Base-by-base conservation (phyloP, 192 early-diverging fungal species). In the Coemansia sp. region DNA sequence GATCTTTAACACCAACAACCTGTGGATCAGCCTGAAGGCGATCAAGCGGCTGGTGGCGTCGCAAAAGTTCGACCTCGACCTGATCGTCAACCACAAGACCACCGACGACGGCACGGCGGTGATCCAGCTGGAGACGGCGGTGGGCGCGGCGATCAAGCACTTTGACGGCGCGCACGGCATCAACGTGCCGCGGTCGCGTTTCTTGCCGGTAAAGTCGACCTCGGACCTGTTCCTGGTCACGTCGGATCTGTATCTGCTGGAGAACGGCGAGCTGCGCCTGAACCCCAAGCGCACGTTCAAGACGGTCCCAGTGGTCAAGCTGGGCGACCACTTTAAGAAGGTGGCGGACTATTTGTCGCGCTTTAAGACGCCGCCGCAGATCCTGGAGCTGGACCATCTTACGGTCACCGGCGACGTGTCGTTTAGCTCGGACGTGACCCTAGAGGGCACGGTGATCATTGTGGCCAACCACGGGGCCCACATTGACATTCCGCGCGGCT, bases 251-350 rank as follows among this genome's bases (percentile, higher is more conserved):
- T 99, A 99, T 72, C 81, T 84, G 20, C 78, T 97, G 23, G 82
- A 93, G 62, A 95, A 97, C 67, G 97, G 97, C 45, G 85, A 95
- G 62, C 82, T 99, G 22, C 70, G 69, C 38, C 81, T 99, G 79
- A 96, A 94, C 65, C 91, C 93, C 27, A 89, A 96, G 80, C 82
- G 97, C 29, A 83, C 88, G 58, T 99, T 99, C 78, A 86, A 83
- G 75, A 92, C 84, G 14, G 87, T 91, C 15, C 97, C 97, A 4
- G 64, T 99, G 17, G 86, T 99, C 48, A 99, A 99, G 77, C 79
- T 99, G 17, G 97, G 97, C 36, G 94, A 97, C 58, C 90, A 96
- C 78, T 99, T 97, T 61, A 97, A 97, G 67, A 99, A 97, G 87
- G 91, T 92, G 19, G 70, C 83, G 38, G 85, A 92, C 77, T 99